Base-by-base conservation (phyloP, 164 flowering plant genomes). In the Magnolia sinica region DNA sequence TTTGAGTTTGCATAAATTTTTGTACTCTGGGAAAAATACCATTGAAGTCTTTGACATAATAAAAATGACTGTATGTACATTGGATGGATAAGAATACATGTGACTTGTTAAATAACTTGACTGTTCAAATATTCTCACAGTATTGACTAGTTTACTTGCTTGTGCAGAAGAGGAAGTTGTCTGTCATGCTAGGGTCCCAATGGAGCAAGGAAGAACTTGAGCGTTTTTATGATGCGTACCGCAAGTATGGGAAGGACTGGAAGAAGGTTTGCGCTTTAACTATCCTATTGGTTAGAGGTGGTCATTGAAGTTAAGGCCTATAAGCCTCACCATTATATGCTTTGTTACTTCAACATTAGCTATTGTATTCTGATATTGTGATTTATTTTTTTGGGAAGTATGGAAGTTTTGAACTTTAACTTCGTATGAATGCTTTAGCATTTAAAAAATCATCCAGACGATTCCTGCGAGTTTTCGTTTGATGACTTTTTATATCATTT, bases 161-260 rank as follows among this genome's bases (percentile, higher is more conserved):
- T 69, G 29, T 74, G 73, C 83, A 92, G 97, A 94, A 94, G 84
- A 89, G 87, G 85, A 94, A 92, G 82, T 81, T 91, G 79, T 81
- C 93, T 76, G 96, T 91, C 79, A 90, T 85, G 91, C 80, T 92
- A 74, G 99, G 99, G 71, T 77, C 97, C 73, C 91, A 90, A 64
- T 96, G 99, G 99, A 91, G 88, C 83, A 86, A 89, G 77, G 97
- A 84, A 75, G 99, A 96, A 81, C 89, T 96, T 74, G 87, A 86
- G 77, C 89, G 86, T 19, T 96, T 96, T 78, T 96, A 96, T 86
- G 95, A 90, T 50, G 94, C 97, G 19, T 94, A 88, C 75, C 87
- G 98, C 50, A 91, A 88, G 73, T 77, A 91, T 81, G 97, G 95
- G 78, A 91, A 86, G 82, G 96, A 94, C 67, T 96, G 99, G 99